Conservation (phyloP, 495 filamentous ascomycete genomes). For the Aspergillus cavernicola region DNA sequence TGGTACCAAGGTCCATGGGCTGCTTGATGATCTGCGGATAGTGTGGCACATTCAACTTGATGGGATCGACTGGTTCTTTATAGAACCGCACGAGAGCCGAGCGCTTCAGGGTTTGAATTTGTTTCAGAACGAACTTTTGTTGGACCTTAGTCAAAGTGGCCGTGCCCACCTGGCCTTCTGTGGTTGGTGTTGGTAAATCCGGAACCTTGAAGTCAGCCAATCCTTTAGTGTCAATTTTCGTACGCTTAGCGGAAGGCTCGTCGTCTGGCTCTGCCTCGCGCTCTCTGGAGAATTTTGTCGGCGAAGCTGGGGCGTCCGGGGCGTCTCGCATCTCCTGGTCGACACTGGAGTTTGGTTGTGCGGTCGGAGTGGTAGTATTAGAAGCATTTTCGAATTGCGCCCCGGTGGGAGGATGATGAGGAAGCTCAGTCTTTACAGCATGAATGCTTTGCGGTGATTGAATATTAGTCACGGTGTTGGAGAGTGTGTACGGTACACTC, state of each 20-base stretch:
- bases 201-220: constrained; percentile 36
- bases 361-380: constrained; percentile 4
- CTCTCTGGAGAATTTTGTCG: constrained; percentile 61
- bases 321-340: constrained; percentile 44
- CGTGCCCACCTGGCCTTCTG: constrained; percentile 15
- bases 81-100: constrained; percentile 73
- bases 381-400: constrained; percentile 6
- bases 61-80: constrained; percentile 66
- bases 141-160: constrained; percentile 51
- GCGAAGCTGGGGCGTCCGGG: constrained; percentile 35
- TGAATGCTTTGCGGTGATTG: constrained; percentile 8
- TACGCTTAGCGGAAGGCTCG: constrained; percentile 74
- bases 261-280: constrained; percentile 66
- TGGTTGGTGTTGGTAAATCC: constrained; percentile 28
- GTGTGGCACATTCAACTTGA: constrained; percentile 62
- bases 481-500: constrained; percentile 8
- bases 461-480: constrained; percentile 7
- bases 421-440: constrained; percentile 30
- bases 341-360: constrained; percentile 18
- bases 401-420: constrained; percentile 30
- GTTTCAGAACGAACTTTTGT: constrained; percentile 50
- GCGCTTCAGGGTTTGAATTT: constrained; percentile 71
- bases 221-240: constrained; percentile 55
- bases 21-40: constrained; percentile 69
- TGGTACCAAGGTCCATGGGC: constrained; percentile 78